Conservation (phyloP, 169 alveolate species). For the Plasmodium sp. region DNA sequence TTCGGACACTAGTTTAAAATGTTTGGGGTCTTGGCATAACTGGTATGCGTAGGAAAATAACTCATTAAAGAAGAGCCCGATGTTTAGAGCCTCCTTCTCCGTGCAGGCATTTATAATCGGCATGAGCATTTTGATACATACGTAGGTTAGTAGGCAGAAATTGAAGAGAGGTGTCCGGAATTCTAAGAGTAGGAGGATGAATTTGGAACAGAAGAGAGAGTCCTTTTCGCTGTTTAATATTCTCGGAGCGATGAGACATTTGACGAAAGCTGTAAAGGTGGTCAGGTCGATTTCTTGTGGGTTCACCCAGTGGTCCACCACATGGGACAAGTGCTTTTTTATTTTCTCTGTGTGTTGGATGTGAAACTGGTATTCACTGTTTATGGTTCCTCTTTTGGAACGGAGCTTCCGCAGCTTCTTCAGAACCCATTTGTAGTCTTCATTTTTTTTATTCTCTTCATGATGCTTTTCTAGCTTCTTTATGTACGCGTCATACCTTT, state of each 20-base stretch:
- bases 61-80: conserved; percentile 58
- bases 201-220: conserved; percentile 44
- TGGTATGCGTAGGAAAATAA: conserved; percentile 28
- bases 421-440: conserved; percentile 28
- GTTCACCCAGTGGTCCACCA: conserved; percentile 60
- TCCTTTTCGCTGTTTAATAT: conserved; percentile 64
- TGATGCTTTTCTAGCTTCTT: conserved; percentile 37
- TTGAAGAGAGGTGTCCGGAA: conserved; percentile 38
- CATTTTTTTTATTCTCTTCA: conserved; percentile 51
- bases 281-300: conserved; percentile 36
- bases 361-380: conserved; percentile 45
- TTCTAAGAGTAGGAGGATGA: conserved; percentile 24
- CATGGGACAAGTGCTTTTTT: conserved; percentile 16
- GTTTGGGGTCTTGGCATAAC: conserved; percentile 38
- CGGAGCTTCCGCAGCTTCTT: conserved; percentile 16
- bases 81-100: conserved; percentile 47
- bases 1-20: conserved; percentile 15
- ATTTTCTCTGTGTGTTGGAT: conserved; percentile 42
- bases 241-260: conserved; percentile 60
- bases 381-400: conserved; percentile 4
- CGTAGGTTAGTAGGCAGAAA: conserved; percentile 30
- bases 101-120: conserved; percentile 70
- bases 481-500: conserved; percentile 33
- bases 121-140: conserved; percentile 46
- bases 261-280: conserved; percentile 26